Percentiles rank a stretch among this genome's conserved stretches.
phyloP scores from a whole-genome alignment of 2,329 filamentous ascomycete genomes.

The Alternaria arbusti region DNA sequence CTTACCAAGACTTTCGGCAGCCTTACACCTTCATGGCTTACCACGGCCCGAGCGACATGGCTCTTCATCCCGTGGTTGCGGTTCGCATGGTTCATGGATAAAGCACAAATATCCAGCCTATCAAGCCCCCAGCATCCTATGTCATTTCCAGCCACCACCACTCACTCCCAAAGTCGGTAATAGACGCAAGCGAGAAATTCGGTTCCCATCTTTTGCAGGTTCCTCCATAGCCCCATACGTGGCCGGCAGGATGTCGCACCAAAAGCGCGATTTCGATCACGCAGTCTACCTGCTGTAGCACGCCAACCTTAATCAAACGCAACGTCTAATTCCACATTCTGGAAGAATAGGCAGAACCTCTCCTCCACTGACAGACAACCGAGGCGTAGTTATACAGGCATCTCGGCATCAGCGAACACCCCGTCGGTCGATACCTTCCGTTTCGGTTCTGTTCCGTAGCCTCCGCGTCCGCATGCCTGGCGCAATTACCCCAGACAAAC shows the following conservation, averaged over 20 bases:
- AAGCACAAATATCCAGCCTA: slow-evolving; percentile 13
- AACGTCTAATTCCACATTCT: background rate
- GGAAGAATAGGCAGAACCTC: background rate
- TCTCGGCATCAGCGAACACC: background rate
- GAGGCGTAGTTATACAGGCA: background rate
- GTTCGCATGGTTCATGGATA: slow-evolving; percentile 12
- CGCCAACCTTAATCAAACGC: slow-evolving; percentile 3
- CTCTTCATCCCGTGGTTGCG: background rate
- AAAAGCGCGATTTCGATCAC: background rate
- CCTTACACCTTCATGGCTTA: background rate
- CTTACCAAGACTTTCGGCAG: slow-evolving; percentile 4
- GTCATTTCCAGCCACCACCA: background rate
- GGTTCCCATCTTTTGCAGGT: background rate
- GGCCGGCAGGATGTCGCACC: background rate
- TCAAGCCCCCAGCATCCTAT: background rate
- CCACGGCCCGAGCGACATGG: slow-evolving; percentile 12
- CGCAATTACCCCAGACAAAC: background rate
- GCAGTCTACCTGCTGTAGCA: slow-evolving; percentile 4
- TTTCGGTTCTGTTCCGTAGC: background rate
- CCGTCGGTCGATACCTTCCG: background rate
- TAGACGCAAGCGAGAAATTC: slow-evolving; percentile 5
- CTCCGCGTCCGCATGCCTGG: background rate
- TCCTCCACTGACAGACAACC: background rate
- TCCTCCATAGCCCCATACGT: background rate
- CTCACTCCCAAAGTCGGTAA: background rate